Percentiles rank a stretch among this genome's conserved stretches.
Evolutionary conservation across 768 basidiomycete species (phyloP).

Genomic region (Trametes cinnabarina): DNA sequence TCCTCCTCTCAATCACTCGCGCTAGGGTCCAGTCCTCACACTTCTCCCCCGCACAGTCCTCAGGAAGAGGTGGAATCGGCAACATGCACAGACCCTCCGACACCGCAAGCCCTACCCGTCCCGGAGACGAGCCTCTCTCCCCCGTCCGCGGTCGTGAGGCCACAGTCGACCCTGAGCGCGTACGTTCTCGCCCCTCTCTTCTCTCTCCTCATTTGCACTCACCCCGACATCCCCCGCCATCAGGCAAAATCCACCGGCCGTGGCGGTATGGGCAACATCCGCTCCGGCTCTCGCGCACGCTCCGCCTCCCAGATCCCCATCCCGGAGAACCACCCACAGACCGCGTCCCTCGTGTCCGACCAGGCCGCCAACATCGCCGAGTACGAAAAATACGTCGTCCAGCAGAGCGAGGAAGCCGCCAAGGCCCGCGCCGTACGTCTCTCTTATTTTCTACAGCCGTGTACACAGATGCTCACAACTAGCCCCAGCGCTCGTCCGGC

Average conservation of each 20-base stretch:
- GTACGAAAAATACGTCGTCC: constrained; percentile 41
- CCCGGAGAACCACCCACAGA: constrained; percentile 19
- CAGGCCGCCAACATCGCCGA: constrained; percentile 22
- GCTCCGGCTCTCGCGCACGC: constrained; percentile 66
- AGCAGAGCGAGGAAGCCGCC: constrained; percentile 30
- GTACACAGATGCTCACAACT: neutral
- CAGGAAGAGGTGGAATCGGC: constrained; percentile 67
- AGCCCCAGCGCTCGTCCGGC: constrained; percentile 58
- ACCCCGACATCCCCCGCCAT: constrained; percentile 12
- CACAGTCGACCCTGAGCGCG: constrained; percentile 36
- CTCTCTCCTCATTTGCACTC: neutral
- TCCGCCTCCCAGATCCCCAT: constrained; percentile 4
- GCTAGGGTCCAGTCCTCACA: neutral
- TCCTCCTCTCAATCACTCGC: neutral
- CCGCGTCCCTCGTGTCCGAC: constrained; percentile 30
- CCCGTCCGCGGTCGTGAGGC: constrained; percentile 62
- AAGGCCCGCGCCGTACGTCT: constrained; percentile 21
- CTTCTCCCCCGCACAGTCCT: constrained; percentile 1
- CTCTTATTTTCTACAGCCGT: neutral
- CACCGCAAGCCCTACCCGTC: constrained; percentile 20
- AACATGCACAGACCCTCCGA: constrained; percentile 58
- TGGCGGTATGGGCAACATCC: constrained; percentile 84
- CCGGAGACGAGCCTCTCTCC: constrained; percentile 52
- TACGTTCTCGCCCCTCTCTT: constrained; percentile 21
- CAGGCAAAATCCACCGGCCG: constrained; percentile 62